These are phyloP conservation scores for Metschnikowia kunwiensis DNA, from an alignment of 805 yeast species.

Conservation along the genomic window DNA sequence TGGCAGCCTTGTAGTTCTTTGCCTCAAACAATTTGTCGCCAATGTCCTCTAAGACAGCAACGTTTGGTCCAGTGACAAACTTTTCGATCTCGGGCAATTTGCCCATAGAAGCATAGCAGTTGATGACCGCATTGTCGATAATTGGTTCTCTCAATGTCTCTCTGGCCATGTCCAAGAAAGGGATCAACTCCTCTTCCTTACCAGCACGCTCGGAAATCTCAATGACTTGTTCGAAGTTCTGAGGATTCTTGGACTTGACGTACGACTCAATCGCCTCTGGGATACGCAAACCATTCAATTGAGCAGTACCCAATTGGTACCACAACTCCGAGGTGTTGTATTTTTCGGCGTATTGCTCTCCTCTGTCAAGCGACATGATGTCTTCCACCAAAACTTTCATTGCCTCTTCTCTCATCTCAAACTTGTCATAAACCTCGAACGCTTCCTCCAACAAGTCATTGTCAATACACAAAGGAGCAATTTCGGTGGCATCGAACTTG, in stretches of 20 bases:
- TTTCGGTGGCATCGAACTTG: slow-evolving; percentile 88
- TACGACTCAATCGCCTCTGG: slow-evolving; percentile 91
- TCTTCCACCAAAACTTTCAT: slow-evolving; percentile 90
- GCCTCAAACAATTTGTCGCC: slow-evolving; percentile 87
- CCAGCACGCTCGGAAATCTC: slow-evolving; percentile 95
- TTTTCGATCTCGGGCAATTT: slow-evolving; percentile 77
- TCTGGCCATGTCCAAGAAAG: slow-evolving; percentile 89
- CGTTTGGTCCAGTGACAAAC: slow-evolving; percentile 81
- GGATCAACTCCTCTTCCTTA: slow-evolving; percentile 87
- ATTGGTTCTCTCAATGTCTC: slow-evolving; percentile 84
- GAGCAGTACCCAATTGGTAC: slow-evolving; percentile 95
- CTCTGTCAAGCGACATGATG: slow-evolving; percentile 91
- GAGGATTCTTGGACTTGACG: slow-evolving; percentile 87
- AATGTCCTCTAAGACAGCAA: slow-evolving; percentile 85
- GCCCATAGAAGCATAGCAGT: slow-evolving; percentile 79
- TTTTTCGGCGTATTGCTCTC: slow-evolving; percentile 88
- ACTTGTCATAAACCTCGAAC: slow-evolving; percentile 83
- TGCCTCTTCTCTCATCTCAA: slow-evolving; percentile 74
- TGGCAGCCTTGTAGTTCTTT: slow-evolving; percentile 88
- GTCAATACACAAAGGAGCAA: slow-evolving; percentile 88
- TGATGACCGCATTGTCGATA: slow-evolving; percentile 87
- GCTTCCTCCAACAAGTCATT: slow-evolving; percentile 92
- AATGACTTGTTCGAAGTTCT: slow-evolving; percentile 85
- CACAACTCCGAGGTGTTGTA: slow-evolving; percentile 82
- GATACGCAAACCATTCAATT: slow-evolving; percentile 87